Evolutionary conservation across 192 early-diverging fungal species (phyloP), one percentile per base, ranked within the genome.

Genomic region (Entophlyctis luteolus): DNA sequence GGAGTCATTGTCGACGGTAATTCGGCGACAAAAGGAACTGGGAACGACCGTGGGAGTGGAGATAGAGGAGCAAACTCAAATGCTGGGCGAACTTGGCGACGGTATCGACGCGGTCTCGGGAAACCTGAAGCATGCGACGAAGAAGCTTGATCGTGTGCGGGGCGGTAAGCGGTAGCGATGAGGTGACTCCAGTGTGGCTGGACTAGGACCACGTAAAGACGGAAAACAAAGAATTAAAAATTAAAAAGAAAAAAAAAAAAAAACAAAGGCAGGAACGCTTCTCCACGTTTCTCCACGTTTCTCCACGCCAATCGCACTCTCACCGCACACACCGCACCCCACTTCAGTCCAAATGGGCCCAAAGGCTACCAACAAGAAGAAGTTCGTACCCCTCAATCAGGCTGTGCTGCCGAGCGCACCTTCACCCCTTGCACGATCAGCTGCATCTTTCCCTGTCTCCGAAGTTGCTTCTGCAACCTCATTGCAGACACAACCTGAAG

Each of bases 41-140:
- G 93, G 94, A 16, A 48, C 86, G 54, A 84, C 89, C 16, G 97
- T 98, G 56, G 87, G 89, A 22, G 72, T 93, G 20, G 96, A 98
- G 74, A 78, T 98, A 33, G 94, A 97, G 52, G 73, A 86, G 67
- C 96, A 98, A 67, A 98, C 91, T 77, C 84, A 89, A 68, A 49
- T 97, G 65, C 70, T 98, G 67, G 86, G 86, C 31, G 93, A 96
- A 56, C 67, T 98, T 6, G 91, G 91, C 62, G 78, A 85, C 46
- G 82, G 88, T 60, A 82, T 96, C n/a, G 90, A 88, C 33, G 71
- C 87, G 54, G 92, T 90, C 2, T 78, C 83, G 20, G 79, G 74
- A 25, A 91, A 93, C 50, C 70, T 98, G 29, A 84, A 85, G 48
- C 78, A 86, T 45, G 86, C 89, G n/a, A 78, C 81, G 46, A 92